phyloP scores from a whole-genome alignment of 768 basidiomycete species.

The Pluteus cervinus region DNA sequence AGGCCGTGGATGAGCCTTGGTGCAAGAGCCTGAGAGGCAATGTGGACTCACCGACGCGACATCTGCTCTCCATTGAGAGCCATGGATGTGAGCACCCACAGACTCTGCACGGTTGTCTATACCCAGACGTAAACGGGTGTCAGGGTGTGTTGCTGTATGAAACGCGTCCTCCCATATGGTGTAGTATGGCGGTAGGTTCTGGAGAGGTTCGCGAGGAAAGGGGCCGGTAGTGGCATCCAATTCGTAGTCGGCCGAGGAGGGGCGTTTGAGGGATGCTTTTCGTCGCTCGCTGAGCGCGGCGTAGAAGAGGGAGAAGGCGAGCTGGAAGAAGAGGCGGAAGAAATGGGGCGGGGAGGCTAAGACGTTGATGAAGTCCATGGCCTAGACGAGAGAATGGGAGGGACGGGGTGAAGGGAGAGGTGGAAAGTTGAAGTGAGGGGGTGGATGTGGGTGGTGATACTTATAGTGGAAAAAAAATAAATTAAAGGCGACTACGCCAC shows the following conservation, averaged over 20 bases:
- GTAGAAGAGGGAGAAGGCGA: constrained; percentile 39
- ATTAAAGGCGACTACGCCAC: too few species aligned
- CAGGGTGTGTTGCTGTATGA: too few species aligned
- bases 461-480: too few species aligned
- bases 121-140: constrained; percentile 54
- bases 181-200: constrained; percentile 47
- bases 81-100: constrained; percentile 39
- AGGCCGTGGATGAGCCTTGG: constrained; percentile 3
- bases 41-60: constrained; percentile 53
- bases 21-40: constrained; percentile 5
- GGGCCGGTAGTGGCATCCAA: constrained; percentile 71
- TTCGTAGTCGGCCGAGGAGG: constrained; percentile 44
- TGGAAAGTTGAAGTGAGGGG: neutral
- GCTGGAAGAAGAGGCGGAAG: constrained; percentile 39
- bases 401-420: constrained; percentile 8
- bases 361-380: constrained; percentile 37
- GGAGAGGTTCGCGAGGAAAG: constrained; percentile 64
- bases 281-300: constrained; percentile 32
- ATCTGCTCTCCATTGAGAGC: constrained; percentile 63
- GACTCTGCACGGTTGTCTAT: constrained; percentile 47
- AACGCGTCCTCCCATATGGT: constrained; percentile 69
- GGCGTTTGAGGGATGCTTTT: constrained; percentile 23
- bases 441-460: constrained; percentile 8
- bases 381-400: neutral
- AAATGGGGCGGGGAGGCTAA: constrained; percentile 51